These are phyloP conservation scores for Penicillium brevicompactum DNA, from an alignment of 2,329 filamentous ascomycete genomes.

Conservation along the genomic window DNA sequence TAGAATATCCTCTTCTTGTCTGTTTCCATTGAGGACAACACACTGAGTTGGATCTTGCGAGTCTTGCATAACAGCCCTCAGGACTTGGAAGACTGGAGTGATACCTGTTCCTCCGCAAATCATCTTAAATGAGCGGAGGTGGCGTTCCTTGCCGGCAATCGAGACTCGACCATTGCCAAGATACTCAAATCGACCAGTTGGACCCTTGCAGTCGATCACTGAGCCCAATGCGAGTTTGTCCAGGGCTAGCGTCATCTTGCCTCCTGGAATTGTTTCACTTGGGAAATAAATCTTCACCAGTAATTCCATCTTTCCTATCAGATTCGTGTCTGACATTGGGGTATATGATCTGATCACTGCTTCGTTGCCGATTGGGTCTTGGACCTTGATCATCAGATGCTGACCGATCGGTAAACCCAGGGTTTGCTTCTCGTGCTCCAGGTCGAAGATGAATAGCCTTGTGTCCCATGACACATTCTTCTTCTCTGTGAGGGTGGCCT, in stretches of 20 bases:
- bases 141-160: slow-evolving; percentile 59
- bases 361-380: slow-evolving; percentile 67
- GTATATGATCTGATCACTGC: slow-evolving; percentile 85
- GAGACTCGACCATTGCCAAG: slow-evolving; percentile 65
- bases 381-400: slow-evolving; percentile 81
- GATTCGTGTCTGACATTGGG: slow-evolving; percentile 68
- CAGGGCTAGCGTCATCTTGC: slow-evolving; percentile 80
- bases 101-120: slow-evolving; percentile 87
- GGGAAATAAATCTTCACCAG: slow-evolving; percentile 82
- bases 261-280: slow-evolving; percentile 60
- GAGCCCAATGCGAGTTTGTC: slow-evolving; percentile 73
- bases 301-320: slow-evolving; percentile 69
- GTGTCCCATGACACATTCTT: slow-evolving; percentile 74
- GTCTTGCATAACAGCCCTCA: slow-evolving; percentile 72
- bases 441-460: slow-evolving; percentile 76
- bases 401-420: slow-evolving; percentile 82
- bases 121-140: slow-evolving; percentile 74
- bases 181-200: slow-evolving; percentile 84
- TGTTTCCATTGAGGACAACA: slow-evolving; percentile 76
- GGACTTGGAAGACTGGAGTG: slow-evolving; percentile 86
- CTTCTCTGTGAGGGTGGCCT: slow-evolving; percentile 69
- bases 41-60: slow-evolving; percentile 66
- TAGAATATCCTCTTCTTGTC: slow-evolving; percentile 77
- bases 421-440: slow-evolving; percentile 69
- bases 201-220: slow-evolving; percentile 81